phyloP scores from a whole-genome alignment of 495 filamentous ascomycete species.

The Ascobolus immersus region DNA sequence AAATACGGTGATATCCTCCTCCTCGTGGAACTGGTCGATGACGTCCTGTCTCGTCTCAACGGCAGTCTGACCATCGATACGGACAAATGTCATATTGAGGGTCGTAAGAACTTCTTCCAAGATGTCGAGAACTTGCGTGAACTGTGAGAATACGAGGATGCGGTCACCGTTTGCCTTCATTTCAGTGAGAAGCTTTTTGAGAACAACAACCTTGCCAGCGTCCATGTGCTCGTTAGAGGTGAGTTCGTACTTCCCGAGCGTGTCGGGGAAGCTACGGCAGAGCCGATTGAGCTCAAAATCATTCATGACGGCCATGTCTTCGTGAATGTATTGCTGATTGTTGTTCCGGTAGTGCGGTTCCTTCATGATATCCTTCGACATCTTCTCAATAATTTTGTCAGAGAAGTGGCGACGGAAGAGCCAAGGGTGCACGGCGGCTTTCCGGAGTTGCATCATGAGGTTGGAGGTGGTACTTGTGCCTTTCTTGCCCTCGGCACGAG shows the following conservation, averaged over 20 bases:
- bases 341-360: constrained; percentile 34
- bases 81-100: constrained; percentile 44
- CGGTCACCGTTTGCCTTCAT: constrained; percentile 69
- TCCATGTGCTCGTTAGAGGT: constrained; percentile 66
- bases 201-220: constrained; percentile 62
- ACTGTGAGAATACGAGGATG: constrained; percentile 72
- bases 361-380: constrained; percentile 47
- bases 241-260: constrained; percentile 43
- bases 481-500: constrained; percentile 31
- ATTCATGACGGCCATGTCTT: constrained; percentile 45
- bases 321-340: constrained; percentile 36
- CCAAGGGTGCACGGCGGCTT: constrained; percentile 79
- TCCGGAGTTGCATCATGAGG: constrained; percentile 70
- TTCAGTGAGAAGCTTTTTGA: constrained; percentile 41
- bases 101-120: constrained; percentile 57
- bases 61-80: constrained; percentile 62
- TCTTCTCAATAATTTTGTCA: constrained; percentile 45
- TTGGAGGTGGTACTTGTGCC: constrained; percentile 35
- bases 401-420: constrained; percentile 59
- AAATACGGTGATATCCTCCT: constrained; percentile 63
- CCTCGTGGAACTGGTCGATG: constrained; percentile 61
- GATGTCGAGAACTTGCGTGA: constrained; percentile 74
- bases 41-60: constrained; percentile 61
- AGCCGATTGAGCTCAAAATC: constrained; percentile 67
- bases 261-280: constrained; percentile 41